phyloP scores from a whole-genome alignment of 108 stramenopile species.

The Discostella pseudostelligera region DNA sequence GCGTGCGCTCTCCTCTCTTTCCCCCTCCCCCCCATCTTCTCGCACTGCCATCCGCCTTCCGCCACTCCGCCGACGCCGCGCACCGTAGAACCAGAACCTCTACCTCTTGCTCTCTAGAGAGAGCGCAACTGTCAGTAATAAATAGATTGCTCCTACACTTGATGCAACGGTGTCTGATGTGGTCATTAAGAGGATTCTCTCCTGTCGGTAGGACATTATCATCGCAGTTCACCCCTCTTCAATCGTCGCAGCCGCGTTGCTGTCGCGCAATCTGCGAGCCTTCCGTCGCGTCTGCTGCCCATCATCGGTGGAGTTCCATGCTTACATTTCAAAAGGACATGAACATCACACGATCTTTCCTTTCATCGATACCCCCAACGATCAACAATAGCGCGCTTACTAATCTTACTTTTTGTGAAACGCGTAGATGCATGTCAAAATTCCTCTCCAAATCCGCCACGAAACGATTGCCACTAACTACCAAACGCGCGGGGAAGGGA shows the following conservation, averaged over 20 bases:
- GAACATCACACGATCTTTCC: slow-evolving; percentile 1
- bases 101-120: too few species aligned
- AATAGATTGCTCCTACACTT: neutral
- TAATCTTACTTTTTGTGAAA: slow-evolving; percentile 15
- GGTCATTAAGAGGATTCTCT: slow-evolving; percentile 13
- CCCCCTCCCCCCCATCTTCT: too few species aligned
- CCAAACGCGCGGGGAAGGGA: slow-evolving; percentile 80
- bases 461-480: slow-evolving; percentile 75
- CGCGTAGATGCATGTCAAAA: slow-evolving; percentile 71
- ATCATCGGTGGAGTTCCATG: neutral
- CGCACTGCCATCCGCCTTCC: too few species aligned
- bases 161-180: slow-evolving; percentile 4
- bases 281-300: neutral
- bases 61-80: too few species aligned
- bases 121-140: too few species aligned
- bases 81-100: too few species aligned
- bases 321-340: neutral
- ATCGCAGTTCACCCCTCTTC: neutral
- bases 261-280: neutral
- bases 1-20: too few species aligned
- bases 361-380: neutral
- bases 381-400: neutral
- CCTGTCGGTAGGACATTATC: slow-evolving; percentile 9
- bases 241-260: neutral
- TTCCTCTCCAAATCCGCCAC: slow-evolving; percentile 74